A percentile compares a stretch with the other conserved stretches of the same genome.
These are phyloP conservation scores for Iris pallida DNA, from an alignment of 116 monocot species.

Conservation along the genomic window DNA sequence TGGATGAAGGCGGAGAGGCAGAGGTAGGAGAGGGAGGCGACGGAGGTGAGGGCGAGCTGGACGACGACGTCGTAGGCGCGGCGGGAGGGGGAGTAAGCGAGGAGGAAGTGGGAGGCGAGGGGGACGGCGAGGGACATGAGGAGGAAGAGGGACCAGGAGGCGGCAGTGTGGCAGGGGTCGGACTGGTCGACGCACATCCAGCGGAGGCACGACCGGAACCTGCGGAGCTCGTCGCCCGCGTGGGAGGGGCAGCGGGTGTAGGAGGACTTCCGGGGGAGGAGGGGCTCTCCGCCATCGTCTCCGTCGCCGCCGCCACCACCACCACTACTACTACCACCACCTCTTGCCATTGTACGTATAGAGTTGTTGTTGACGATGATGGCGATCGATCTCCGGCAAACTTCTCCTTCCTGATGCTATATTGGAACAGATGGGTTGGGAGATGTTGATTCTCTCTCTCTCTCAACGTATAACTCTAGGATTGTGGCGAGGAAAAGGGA, in stretches of 20 bases:
- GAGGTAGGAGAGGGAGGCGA: slow-evolving; percentile 44
- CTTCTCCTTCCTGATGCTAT: too few species aligned
- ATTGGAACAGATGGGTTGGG: too few species aligned
- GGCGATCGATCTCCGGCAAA: too few species aligned
- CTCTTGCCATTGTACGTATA: not conserved
- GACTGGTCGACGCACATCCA: slow-evolving; percentile 83
- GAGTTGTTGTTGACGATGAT: too few species aligned
- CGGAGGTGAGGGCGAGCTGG: slow-evolving; percentile 48
- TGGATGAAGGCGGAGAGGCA: slow-evolving; percentile 45
- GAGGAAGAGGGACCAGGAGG: slow-evolving; percentile 62
- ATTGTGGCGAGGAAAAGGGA: too few species aligned
- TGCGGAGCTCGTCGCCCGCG: slow-evolving; percentile 56
- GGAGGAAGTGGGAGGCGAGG: slow-evolving; percentile 34
- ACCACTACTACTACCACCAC: too few species aligned
- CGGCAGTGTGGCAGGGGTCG: slow-evolving; percentile 9
- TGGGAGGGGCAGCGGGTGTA: slow-evolving; percentile 42
- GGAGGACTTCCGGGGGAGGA: slow-evolving; percentile 1
- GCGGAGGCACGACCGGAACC: slow-evolving; percentile 68
- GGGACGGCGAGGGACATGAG: slow-evolving; percentile 45
- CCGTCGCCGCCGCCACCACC: too few species aligned
- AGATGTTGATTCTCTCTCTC: too few species aligned
- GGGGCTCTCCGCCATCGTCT: not conserved
- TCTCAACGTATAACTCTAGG: too few species aligned
- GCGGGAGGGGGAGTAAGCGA: slow-evolving; percentile 23
- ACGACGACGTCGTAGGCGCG: slow-evolving; percentile 50